Conservation (phyloP, 495 filamentous ascomycete genomes). For the Talaromyces stipitatus region DNA sequence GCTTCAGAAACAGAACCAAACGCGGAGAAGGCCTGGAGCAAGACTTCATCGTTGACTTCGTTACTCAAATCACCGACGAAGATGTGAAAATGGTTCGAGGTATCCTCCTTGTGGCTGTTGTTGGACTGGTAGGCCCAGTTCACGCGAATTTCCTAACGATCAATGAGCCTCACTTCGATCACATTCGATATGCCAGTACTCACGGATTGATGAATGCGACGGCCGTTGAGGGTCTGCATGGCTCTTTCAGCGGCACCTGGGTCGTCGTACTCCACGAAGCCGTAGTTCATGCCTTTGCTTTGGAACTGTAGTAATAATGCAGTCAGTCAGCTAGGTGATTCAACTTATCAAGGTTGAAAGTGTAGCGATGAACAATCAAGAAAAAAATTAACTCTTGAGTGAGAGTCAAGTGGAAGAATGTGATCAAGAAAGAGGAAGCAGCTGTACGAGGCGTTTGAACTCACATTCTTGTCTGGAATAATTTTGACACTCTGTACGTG, state of each 20-base stretch:
- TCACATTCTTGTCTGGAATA: conserved; percentile 96
- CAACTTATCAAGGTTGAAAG: not conserved
- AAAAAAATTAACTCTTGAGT: not conserved
- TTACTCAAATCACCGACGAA: conserved; percentile 98
- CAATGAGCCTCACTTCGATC: conserved; percentile 9
- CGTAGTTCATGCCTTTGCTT: conserved; percentile 97
- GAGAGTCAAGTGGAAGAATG: too few species aligned
- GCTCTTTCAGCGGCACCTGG: conserved; percentile 92
- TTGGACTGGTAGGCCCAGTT: conserved; percentile 99
- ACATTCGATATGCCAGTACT: conserved; percentile 21
- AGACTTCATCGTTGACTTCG: conserved; percentile 95
- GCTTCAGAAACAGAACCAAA: conserved; percentile 98
- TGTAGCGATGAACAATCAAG: too few species aligned
- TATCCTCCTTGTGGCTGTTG: conserved; percentile 91
- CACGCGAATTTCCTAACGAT: conserved; percentile 85
- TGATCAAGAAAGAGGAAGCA: not conserved
- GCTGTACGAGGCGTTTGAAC: conserved; percentile 21
- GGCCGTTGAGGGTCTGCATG: conserved; percentile 93
- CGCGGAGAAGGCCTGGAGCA: conserved; percentile 91
- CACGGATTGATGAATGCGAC: conserved; percentile 91
- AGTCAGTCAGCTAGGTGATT: too few species aligned
- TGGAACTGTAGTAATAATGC: conserved; percentile 43
- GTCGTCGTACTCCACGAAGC: conserved; percentile 98
- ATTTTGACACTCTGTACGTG: conserved; percentile 99
- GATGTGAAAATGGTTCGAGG: conserved; percentile 97